Conservation (phyloP, 2,329 filamentous ascomycete genomes). For the Incumbomyces lentus region DNA sequence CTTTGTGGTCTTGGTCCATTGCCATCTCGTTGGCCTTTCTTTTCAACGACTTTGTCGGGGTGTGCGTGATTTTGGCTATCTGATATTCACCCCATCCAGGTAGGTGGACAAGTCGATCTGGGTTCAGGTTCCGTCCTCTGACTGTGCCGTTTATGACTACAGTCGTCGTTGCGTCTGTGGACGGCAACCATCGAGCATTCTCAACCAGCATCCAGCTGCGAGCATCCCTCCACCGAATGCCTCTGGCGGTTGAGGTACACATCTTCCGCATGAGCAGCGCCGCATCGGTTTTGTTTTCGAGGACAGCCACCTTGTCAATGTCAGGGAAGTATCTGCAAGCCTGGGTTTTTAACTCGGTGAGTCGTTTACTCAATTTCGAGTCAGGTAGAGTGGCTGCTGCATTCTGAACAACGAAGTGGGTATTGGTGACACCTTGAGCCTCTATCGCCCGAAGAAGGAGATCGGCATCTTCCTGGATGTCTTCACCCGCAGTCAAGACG, state of each 20-base stretch:
- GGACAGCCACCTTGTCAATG: constrained; percentile 79
- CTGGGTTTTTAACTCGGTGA: constrained; percentile 78
- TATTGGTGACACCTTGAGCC: constrained; percentile 85
- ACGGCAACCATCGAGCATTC: constrained; percentile 58
- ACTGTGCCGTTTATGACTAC: constrained; percentile 76
- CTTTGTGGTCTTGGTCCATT: constrained; percentile 46
- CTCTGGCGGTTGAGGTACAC: constrained; percentile 86
- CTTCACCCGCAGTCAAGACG: constrained; percentile 67
- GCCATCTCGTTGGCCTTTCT: constrained; percentile 57
- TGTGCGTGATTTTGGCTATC: constrained; percentile 75
- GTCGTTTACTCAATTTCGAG: constrained; percentile 66
- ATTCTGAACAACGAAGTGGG: constrained; percentile 75
- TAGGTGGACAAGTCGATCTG: constrained; percentile 79
- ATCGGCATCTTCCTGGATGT: constrained; percentile 78
- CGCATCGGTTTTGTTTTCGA: constrained; percentile 83
- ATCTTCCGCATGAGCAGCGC: constrained; percentile 82
- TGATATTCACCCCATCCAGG: constrained; percentile 93
- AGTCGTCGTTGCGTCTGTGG: constrained; percentile 38
- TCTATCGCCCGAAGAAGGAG: constrained; percentile 77
- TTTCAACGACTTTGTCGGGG: constrained; percentile 41
- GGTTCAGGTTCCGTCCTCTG: constrained; percentile 75
- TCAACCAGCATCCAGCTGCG: constrained; percentile 93
- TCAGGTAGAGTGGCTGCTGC: constrained; percentile 67
- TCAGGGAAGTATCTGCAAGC: constrained; percentile 91
- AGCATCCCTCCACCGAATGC: constrained; percentile 89